Evolutionary conservation across 2,329 filamentous ascomycete species (phyloP).

Genomic region (Setomelanomma holmii): DNA sequence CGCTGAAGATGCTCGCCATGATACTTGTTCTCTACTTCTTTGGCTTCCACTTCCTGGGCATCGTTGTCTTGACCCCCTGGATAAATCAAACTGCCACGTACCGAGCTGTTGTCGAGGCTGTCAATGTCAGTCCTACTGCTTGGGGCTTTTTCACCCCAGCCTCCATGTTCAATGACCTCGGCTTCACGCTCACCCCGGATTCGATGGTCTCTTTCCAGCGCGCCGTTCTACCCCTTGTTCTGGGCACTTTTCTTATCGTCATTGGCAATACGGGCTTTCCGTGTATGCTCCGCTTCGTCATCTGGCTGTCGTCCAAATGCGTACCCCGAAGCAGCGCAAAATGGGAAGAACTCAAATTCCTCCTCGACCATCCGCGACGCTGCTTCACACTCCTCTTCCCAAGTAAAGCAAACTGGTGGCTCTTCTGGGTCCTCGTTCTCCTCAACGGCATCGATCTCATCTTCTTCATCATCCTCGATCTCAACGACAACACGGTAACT

Average conservation of each 20-base stretch:
- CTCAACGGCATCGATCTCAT: constrained; percentile 87
- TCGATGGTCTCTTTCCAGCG: constrained; percentile 90
- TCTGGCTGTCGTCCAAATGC: constrained; percentile 78
- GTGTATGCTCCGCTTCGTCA: constrained; percentile 90
- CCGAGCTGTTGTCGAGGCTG: constrained; percentile 63
- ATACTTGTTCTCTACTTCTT: constrained; percentile 82
- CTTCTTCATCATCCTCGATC: constrained; percentile 90
- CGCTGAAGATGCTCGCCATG: constrained; percentile 82
- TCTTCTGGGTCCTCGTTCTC: constrained; percentile 82
- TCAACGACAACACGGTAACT: constrained; percentile 74
- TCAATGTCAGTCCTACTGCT: constrained; percentile 75
- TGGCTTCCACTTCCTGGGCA: constrained; percentile 79
- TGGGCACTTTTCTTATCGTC: constrained; percentile 86
- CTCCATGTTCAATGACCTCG: constrained; percentile 93
- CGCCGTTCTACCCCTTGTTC: constrained; percentile 75
- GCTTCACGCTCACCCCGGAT: constrained; percentile 88
- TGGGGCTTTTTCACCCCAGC: constrained; percentile 91
- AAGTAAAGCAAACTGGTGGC: constrained; percentile 90
- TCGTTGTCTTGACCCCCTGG: constrained; percentile 80
- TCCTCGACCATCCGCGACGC: constrained; percentile 91
- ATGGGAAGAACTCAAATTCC: constrained; percentile 89
- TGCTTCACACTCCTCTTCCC: constrained; percentile 97
- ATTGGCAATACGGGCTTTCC: constrained; percentile 97
- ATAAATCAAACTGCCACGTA: constrained; percentile 72
- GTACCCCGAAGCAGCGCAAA: constrained; percentile 71